These are phyloP conservation scores for Rhytidhysteron rufulum DNA, from an alignment of 2,329 filamentous ascomycete genomes.

Conservation along the genomic window DNA sequence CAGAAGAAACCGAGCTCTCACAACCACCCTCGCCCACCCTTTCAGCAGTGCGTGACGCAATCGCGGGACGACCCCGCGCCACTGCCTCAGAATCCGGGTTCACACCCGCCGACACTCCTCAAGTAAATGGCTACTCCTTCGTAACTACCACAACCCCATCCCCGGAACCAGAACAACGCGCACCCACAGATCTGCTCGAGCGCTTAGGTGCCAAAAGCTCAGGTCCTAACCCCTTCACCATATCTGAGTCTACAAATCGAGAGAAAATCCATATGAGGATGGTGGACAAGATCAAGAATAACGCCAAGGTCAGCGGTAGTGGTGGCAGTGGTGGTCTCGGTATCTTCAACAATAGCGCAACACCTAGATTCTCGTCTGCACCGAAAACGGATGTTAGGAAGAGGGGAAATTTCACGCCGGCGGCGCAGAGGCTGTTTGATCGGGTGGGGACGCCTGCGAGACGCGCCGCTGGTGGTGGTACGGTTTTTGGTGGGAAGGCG, in stretches of 20 bases:
- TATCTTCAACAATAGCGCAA: conserved; percentile 23
- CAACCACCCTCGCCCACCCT: conserved; percentile 73
- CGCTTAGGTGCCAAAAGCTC: conserved; percentile 41
- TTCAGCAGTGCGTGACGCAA: conserved; percentile 77
- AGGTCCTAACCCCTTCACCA: conserved; percentile 73
- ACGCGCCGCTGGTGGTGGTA: conserved; percentile 13
- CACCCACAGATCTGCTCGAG: conserved; percentile 40
- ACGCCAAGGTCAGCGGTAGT: neutral
- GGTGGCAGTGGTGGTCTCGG: conserved; percentile 18
- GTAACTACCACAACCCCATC: conserved; percentile 71
- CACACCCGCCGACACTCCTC: conserved; percentile 72
- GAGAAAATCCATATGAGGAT: conserved; percentile 82
- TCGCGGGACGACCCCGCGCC: conserved; percentile 65
- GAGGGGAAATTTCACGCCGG: conserved; percentile 64
- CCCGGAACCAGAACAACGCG: conserved; percentile 27
- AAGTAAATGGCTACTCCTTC: conserved; percentile 90
- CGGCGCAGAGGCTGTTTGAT: conserved; percentile 54
- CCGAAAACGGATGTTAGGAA: conserved; percentile 46
- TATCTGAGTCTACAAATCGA: conserved; percentile 69
- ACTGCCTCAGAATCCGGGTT: conserved; percentile 59
- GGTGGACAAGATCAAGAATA: conserved; percentile 69
- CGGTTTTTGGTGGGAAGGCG: conserved; percentile 31
- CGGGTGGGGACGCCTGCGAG: conserved; percentile 37
- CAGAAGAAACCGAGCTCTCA: conserved; percentile 20
- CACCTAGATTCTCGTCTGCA: conserved; percentile 66